Percentiles rank a stretch among this genome's conserved stretches.
These are phyloP conservation scores for Talaromyces sp. DNA, from an alignment of 2,329 filamentous ascomycete species.

Conservation along the genomic window DNA sequence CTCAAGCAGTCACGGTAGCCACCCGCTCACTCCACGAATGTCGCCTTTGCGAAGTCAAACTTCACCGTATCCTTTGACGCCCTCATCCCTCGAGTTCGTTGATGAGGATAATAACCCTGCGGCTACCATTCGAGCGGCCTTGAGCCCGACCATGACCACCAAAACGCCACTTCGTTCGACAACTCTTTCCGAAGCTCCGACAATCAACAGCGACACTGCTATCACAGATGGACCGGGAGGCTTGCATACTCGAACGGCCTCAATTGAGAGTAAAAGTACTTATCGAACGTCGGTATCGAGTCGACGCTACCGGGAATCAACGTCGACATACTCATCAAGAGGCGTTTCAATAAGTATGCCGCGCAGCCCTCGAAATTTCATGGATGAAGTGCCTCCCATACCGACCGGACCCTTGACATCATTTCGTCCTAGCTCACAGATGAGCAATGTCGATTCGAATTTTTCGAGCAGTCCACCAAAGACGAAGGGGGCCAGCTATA, in stretches of 20 bases:
- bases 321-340: conserved; percentile 27
- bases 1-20: conserved; percentile 58
- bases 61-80: conserved; percentile 37
- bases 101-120: conserved; percentile 43
- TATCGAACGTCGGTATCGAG: conserved; percentile 42
- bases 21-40: conserved; percentile 57
- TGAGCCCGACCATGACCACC: conserved; percentile 13
- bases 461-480: conserved; percentile 25
- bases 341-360: conserved; percentile 34
- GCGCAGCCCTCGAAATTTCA: conserved; percentile 28
- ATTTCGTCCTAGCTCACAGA: conserved; percentile 22
- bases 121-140: conserved; percentile 7
- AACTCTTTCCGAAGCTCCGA: conserved; percentile 7
- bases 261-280: conserved; percentile 37
- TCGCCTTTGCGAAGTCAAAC: conserved; percentile 37
- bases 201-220: conserved; percentile 13
- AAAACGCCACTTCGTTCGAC: conserved; percentile 11
- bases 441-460: conserved; percentile 26
- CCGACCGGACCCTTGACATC: conserved; percentile 28
- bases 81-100: conserved; percentile 45
- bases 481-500: conserved; percentile 23
- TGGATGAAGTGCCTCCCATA: conserved; percentile 34
- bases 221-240: conserved; percentile 12
- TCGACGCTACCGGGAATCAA: conserved; percentile 36
- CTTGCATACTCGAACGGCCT: conserved; percentile 26